phyloP scores from a whole-genome alignment of 257 asterid species.

The Prunella vulgaris region DNA sequence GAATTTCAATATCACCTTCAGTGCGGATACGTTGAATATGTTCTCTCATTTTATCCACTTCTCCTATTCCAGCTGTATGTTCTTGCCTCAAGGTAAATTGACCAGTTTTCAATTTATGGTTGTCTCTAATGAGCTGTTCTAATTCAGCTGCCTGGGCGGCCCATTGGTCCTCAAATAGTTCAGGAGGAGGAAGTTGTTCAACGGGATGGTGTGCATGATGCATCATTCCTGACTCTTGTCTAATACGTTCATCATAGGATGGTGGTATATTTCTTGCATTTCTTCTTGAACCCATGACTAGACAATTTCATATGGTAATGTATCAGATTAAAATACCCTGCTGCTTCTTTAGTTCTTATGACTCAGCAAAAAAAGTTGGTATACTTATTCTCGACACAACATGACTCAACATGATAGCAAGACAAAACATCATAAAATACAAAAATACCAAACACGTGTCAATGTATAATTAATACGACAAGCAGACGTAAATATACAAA shows the following conservation, averaged over 20 bases:
- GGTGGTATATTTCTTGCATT: conserved; percentile 28
- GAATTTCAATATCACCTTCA: conserved; percentile 77
- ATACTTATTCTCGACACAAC: too few species aligned
- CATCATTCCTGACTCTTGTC: conserved; percentile 32
- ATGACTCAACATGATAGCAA: background rate
- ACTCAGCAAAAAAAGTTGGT: background rate
- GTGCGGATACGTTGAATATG: conserved; percentile 55
- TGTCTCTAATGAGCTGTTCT: conserved; percentile 55
- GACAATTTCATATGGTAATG: conserved; percentile 14
- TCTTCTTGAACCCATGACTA: conserved; percentile 62
- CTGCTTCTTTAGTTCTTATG: background rate
- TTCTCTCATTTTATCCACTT: conserved; percentile 54
- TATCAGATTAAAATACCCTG: background rate
- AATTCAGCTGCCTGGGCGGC: conserved; percentile 57
- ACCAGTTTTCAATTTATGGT: conserved; percentile 59
- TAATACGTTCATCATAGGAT: conserved; percentile 37
- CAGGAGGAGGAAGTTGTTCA: conserved; percentile 38
- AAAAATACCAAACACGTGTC: background rate
- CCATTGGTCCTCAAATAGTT: conserved; percentile 37
- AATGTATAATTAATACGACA: background rate
- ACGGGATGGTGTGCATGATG: conserved; percentile 30
- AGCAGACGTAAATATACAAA: background rate
- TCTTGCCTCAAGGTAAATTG: conserved; percentile 60
- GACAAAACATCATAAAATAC: background rate
- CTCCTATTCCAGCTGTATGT: conserved; percentile 46